Conservation (phyloP, 257 asterid genomes). For the Sherardia arvensis region DNA sequence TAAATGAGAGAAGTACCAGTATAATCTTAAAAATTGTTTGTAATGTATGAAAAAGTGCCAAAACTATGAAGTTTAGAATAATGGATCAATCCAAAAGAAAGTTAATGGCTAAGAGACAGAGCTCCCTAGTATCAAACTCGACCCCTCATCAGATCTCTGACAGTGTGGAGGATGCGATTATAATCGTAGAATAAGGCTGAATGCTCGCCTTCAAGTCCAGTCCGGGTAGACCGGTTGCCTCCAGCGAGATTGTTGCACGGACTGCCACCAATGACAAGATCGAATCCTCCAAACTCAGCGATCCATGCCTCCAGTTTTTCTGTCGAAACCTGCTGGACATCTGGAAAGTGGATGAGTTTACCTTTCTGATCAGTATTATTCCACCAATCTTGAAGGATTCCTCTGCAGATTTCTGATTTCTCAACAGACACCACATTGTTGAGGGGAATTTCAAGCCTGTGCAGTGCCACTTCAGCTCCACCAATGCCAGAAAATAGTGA, state of each 20-base stretch:
- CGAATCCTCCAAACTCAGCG: constrained; percentile 41
- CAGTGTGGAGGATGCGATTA: constrained; percentile 28
- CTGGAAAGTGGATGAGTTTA: constrained; percentile 33
- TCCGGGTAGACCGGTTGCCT: constrained; percentile 47
- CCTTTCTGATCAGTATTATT: constrained; percentile 51
- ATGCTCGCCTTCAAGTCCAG: constrained; percentile 60
- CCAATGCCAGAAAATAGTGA: constrained; percentile 75
- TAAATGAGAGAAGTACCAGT: no score
- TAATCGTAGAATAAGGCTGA: constrained; percentile 46
- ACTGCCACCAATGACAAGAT: constrained; percentile 56
- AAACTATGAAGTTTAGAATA: no score
- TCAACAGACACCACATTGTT: constrained; percentile 55
- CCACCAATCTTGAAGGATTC: constrained; percentile 62
- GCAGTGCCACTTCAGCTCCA: constrained; percentile 70
- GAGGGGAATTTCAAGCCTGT: constrained; percentile 43
- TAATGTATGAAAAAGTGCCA: no score
- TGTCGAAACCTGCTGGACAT: constrained; percentile 30
- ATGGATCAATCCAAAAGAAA: no score
- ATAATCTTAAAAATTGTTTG: no score
- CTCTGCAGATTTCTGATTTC: constrained; percentile 38
- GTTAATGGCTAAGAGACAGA: no score
- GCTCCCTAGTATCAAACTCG: no score
- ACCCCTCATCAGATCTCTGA: constrained; percentile 10
- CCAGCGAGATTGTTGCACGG: constrained; percentile 65
- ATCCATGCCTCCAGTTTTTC: constrained; percentile 58